Base-by-base conservation (phyloP, 2,329 filamentous ascomycete genomes). In the Fusarium coffeatum region DNA sequence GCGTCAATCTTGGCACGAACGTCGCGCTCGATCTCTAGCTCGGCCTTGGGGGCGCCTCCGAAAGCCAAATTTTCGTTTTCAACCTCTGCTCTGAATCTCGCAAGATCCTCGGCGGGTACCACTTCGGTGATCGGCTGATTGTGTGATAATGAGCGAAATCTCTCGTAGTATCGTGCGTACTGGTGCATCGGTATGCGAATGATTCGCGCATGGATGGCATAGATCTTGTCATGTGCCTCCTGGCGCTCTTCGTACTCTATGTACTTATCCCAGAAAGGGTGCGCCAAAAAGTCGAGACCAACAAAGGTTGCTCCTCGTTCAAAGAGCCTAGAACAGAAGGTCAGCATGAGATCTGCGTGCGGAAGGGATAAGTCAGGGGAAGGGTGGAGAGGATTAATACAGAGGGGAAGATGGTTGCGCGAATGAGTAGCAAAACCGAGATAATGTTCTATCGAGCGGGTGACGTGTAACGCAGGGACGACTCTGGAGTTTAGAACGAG, bases 211-310 rank as follows among this genome's bases (percentile, higher is more conserved):
- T 97, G 86, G 59, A 99, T 93, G 42, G 88, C 89, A 74, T 97
- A 97, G 57, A 98, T 93, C 75, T 90, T 93, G 69, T 97, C 93
- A 16, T 91, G 88, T 1, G 92, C 89, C 76, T 97, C 94, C 66
- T 95, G 86, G 3, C 94, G 92, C 78, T 98, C 94, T 79, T 98
- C 96, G 76, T 97, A 98, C 78, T 98, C 96, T 69, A 99, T 89
- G 77, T 97, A 99, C 82, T 97, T 98, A 80, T 99, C 96, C 96
- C 96, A 99, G 83, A 99, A 98, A 2, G 94, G 94, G 78, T 98
- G 94, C 4, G 94, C 92, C 30, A 97, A 86, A 78, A 97, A 99
- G 81, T 99, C 96, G 20, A 98, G 87, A 18, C 96, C 96, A 42
- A 97, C 94, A 74, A 88, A 91, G 30, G 87, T 87, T 28, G 93